Evolutionary conservation across 345 rosid genomes (phyloP).

Genomic region (Garcia nutans): DNA sequence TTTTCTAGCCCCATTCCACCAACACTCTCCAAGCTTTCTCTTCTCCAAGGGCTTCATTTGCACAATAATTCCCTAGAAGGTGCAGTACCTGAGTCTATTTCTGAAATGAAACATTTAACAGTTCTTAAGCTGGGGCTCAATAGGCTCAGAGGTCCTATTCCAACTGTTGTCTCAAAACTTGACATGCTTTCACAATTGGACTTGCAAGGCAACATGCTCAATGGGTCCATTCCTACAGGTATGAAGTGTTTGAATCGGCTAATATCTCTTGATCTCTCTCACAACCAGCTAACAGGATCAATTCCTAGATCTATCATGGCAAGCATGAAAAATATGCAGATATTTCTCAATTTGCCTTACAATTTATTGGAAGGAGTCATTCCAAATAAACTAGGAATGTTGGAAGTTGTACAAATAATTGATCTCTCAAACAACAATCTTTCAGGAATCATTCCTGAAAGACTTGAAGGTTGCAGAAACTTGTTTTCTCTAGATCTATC

Average conservation of each 20-base stretch:
- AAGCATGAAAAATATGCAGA: constrained; percentile 49
- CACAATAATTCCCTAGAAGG: constrained; percentile 53
- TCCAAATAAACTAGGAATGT: constrained; percentile 68
- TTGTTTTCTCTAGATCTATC: constrained; percentile 70
- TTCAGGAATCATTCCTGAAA: constrained; percentile 60
- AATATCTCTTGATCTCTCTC: constrained; percentile 61
- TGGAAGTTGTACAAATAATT: constrained; percentile 68
- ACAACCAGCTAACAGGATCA: constrained; percentile 60
- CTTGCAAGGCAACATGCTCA: constrained; percentile 60
- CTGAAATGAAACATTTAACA: constrained; percentile 55
- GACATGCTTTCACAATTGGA: constrained; percentile 52
- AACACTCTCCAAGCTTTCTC: constrained; percentile 58
- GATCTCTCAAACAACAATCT: constrained; percentile 71
- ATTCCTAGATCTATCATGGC: constrained; percentile 46
- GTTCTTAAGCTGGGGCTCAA: constrained; percentile 49
- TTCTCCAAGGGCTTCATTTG: constrained; percentile 64
- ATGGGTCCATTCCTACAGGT: constrained; percentile 67
- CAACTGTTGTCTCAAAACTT: constrained; percentile 50
- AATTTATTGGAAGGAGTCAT: constrained; percentile 58
- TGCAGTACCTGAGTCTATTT: constrained; percentile 52
- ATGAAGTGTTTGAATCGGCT: constrained; percentile 46
- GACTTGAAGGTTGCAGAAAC: constrained; percentile 62
- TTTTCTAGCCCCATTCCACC: constrained; percentile 60
- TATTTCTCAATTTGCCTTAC: constrained; percentile 64
- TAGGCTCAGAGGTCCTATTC: constrained; percentile 59